A percentile compares a stretch with the other conserved stretches of the same genome.
phyloP scores from a whole-genome alignment of 345 rosid genomes.

The Linum tenue region DNA sequence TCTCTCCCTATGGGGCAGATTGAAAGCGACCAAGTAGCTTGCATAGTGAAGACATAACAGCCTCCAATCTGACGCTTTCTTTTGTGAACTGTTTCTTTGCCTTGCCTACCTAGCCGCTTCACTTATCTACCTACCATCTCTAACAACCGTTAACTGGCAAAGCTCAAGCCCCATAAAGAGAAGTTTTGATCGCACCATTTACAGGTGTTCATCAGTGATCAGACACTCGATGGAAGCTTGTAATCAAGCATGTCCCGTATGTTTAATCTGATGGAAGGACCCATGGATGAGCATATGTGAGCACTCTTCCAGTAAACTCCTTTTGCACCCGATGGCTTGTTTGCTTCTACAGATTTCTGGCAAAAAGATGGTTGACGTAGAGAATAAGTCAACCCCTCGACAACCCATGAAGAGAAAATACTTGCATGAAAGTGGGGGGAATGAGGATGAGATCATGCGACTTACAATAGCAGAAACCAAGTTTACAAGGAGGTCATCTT shows the following conservation, averaged over 20 bases:
- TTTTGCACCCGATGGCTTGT: conserved; percentile 96
- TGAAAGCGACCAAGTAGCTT: too few species aligned
- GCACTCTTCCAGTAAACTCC: conserved; percentile 98
- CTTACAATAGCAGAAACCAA: conserved; percentile 75
- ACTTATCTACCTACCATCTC: too few species aligned
- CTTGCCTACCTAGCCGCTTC: too few species aligned
- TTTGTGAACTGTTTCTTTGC: too few species aligned
- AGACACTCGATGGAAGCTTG: conserved; percentile 43
- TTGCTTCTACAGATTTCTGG: conserved; percentile 90
- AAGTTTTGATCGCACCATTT: too few species aligned
- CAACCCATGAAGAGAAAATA: too few species aligned
- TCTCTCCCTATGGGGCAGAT: too few species aligned
- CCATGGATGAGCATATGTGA: conserved; percentile 89
- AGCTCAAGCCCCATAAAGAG: too few species aligned
- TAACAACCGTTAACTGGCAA: too few species aligned
- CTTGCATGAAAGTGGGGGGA: neutral
- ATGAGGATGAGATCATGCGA: neutral
- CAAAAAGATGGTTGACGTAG: neutral
- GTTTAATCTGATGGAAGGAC: conserved; percentile 82
- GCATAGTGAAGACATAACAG: too few species aligned
- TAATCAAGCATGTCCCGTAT: conserved; percentile 81
- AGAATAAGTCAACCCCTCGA: neutral
- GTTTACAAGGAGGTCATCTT: conserved; percentile 75
- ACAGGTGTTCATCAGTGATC: neutral
- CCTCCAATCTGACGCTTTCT: too few species aligned